Base-by-base conservation (phyloP, 2,329 filamentous ascomycete genomes). In the Neonectria coccinea region DNA sequence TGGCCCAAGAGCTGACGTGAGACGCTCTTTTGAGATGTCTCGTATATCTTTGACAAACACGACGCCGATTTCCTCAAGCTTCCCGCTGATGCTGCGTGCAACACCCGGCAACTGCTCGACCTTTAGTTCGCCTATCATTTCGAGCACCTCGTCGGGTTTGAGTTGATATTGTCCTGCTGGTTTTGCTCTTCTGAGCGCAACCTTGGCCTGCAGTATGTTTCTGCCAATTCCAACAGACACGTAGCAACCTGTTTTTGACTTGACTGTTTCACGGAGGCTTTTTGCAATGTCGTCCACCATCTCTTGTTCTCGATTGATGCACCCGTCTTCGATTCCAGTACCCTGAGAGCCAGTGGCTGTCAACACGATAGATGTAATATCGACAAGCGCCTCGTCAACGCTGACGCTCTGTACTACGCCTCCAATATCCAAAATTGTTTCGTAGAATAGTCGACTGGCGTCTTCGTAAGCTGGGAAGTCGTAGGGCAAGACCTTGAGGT, bases 381-480 rank as follows among this genome's bases (percentile, higher is more conserved):
- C 96, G 16, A 99, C 81, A 8, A 99, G 85, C 1, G 94, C 96
- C 79, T 99, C 97, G 70, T 99, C 97, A 50, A 99, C 92, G 74
- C 96, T 98, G 56, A 99, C 95, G 74, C 96, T 98, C 76, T 99
- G 96, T 0, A 98, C 93, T 18, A 93, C 80, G 1, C 94, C 95
- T 18, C 91, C 93, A 9, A 94, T 84, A 6, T 88, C 86, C 36
- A 98, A 80, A 11, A 99, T 92, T 1, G 90, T 89, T 65, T 93
- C 89, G 73, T 99, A 99, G 72, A 99, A 99, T 3, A 88, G 85
- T 60, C 88, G 86, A 74, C 96, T 99, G 1, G 94, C 93, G 64
- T 94, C 91, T 81, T 99, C 96, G 71, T 99, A 99, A 0, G 90
- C 95, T 2, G 92, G 91, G 75, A 98, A 99, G 74, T 99, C 94